Evolutionary conservation across 257 asterid species (phyloP).

Genomic region (Phtheirospermum japonicum): DNA sequence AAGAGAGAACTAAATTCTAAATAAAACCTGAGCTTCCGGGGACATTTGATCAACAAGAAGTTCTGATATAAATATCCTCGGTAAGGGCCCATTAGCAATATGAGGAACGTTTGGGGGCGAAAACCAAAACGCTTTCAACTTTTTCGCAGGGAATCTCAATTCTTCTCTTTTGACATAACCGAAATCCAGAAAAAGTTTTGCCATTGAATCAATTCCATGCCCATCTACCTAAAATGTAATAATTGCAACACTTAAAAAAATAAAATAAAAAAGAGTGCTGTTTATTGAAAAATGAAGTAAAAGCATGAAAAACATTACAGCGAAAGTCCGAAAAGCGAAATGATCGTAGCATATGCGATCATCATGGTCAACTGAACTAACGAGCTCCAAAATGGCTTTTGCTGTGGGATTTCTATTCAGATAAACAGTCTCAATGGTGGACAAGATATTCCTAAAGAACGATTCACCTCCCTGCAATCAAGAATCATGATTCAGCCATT

Average conservation of each 20-base stretch:
- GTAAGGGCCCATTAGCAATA: slow-evolving; percentile 73
- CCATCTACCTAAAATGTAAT: slow-evolving; percentile 54
- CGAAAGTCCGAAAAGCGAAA: slow-evolving; percentile 82
- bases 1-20: slow-evolving; percentile 8
- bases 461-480: slow-evolving; percentile 74
- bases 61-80: slow-evolving; percentile 93
- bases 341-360: slow-evolving; percentile 84
- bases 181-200: slow-evolving; percentile 69
- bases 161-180: slow-evolving; percentile 85
- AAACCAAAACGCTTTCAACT: slow-evolving; percentile 90
- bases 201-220: slow-evolving; percentile 87
- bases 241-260: not conserved
- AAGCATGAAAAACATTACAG: slow-evolving; percentile 42
- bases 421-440: slow-evolving; percentile 70
- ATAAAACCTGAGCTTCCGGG: slow-evolving; percentile 73
- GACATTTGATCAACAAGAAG: slow-evolving; percentile 89
- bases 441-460: slow-evolving; percentile 72
- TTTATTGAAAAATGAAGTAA: not conserved
- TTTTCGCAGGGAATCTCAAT: slow-evolving; percentile 88
- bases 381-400: slow-evolving; percentile 70
- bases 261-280: not conserved
- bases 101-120: slow-evolving; percentile 53
- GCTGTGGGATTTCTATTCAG: slow-evolving; percentile 82
- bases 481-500: not conserved
- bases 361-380: slow-evolving; percentile 59